Percentiles rank a stretch among this genome's conserved stretches.
phyloP scores from a whole-genome alignment of 805 yeast species.

The Cyberlindnera petersonii region DNA sequence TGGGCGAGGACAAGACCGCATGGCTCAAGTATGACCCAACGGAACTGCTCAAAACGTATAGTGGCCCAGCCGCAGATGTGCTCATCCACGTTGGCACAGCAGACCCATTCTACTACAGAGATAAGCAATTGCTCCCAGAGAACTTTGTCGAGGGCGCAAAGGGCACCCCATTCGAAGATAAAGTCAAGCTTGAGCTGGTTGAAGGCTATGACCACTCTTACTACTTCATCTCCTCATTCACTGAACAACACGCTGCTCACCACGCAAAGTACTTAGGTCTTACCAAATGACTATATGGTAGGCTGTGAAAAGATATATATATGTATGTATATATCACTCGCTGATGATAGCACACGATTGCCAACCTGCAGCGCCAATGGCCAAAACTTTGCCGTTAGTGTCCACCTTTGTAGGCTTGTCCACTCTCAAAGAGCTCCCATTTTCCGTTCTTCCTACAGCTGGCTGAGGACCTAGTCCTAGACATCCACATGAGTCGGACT shows the following conservation, averaged over 20 bases:
- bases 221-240: slow-evolving; percentile 77
- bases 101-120: slow-evolving; percentile 65
- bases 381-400: slow-evolving; percentile 39
- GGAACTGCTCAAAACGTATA: slow-evolving; percentile 55
- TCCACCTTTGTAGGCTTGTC: slow-evolving; percentile 40
- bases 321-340: too few species aligned
- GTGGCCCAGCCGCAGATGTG: slow-evolving; percentile 53
- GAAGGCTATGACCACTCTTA: slow-evolving; percentile 92
- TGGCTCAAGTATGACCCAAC: slow-evolving; percentile 89
- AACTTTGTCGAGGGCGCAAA: slow-evolving; percentile 55
- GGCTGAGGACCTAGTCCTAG: slow-evolving; percentile 57
- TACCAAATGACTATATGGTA: slow-evolving; percentile 18
- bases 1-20: slow-evolving; percentile 46
- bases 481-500: slow-evolving; percentile 60
- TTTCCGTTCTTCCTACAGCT: neutral
- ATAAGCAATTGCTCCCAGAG: slow-evolving; percentile 71
- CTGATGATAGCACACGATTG: slow-evolving; percentile 63
- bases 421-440: slow-evolving; percentile 28
- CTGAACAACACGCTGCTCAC: slow-evolving; percentile 77
- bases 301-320: slow-evolving; percentile 3
- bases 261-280: slow-evolving; percentile 66
- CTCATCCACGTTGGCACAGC: slow-evolving; percentile 79
- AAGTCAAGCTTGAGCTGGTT: slow-evolving; percentile 55
- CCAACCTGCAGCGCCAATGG: slow-evolving; percentile 77
- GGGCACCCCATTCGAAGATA: slow-evolving; percentile 54